Base-by-base conservation (phyloP, 192 early-diverging fungal species). In the Linderina pennispora region DNA sequence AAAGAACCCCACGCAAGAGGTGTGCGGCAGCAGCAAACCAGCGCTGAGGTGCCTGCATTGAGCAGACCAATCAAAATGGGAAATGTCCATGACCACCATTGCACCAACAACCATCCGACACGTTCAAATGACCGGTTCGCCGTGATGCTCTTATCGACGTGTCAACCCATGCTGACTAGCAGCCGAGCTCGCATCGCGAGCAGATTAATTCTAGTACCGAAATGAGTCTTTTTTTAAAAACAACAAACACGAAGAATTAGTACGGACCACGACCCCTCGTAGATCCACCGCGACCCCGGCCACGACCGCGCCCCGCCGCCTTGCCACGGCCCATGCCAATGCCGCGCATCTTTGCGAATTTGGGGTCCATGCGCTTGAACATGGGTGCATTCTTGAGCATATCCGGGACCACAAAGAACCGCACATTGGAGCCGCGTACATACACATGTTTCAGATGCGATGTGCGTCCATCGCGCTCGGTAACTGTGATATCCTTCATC, bases 371-470 rank as follows among this genome's bases (percentile, higher is more conserved):
- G 42, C 79, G 77, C 75, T 93, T 91, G 74, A 99, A 97, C 93
- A 99, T 95, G 38, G 96, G 94, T 19, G 96, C 96, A 58, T 99
- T 97, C 76, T 94, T 94, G 26, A 99, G 80, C 92, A 99, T 99
- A 65, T 99, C 96, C 18, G 94, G 94, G n/a, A 95, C 92, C 23
- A 97, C 85, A 49, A 97, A 90, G 74, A 92, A 95, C 39, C 91
- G 82, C 53, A 94, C 79, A 45, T 85, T 81, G 35, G 89, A 92
- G 19, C 96, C 96, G 44, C 96, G 86, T 61, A 96, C 82, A 54
- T 92, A 99, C 26, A 97, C 91, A 65, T 94, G 93, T 61, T 97
- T 91, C 62, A 99, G 67, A 51, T 96, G 90, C 50, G 84, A 77
- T 22, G 88, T 81, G 39, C 87, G 83, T 16, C 96, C 96, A 58